Evolutionary conservation across 257 asterid genomes (phyloP).

Genomic region (Ballota nigra): DNA sequence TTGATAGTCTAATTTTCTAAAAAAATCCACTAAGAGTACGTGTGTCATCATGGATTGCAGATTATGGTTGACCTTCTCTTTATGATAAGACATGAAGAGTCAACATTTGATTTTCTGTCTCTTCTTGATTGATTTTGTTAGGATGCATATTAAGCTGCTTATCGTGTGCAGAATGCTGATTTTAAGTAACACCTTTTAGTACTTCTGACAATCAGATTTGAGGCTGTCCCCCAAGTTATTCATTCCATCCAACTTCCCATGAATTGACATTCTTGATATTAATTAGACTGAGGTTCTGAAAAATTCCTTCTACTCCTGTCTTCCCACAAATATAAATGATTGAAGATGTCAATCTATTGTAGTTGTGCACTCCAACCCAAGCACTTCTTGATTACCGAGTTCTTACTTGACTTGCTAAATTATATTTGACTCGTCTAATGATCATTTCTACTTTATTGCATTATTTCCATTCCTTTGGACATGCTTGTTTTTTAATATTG

Average conservation of each 20-base stretch:
- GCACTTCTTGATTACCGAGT: background rate
- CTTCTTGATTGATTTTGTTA: background rate
- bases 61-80: background rate
- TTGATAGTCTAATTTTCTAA: background rate
- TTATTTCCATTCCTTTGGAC: background rate
- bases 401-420: background rate
- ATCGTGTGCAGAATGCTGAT: background rate
- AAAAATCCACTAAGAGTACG: background rate
- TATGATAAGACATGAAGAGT: background rate
- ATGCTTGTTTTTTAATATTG: background rate
- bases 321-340: background rate
- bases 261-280: background rate
- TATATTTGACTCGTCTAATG: background rate
- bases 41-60: background rate
- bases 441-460: background rate
- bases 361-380: background rate
- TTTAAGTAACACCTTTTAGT: background rate
- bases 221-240: slow-evolving; percentile 6
- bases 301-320: background rate
- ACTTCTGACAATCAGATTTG: background rate
- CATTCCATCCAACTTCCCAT: background rate
- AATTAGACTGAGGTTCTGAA: background rate
- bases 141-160: background rate
- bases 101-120: background rate
- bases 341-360: background rate